Conservation (phyloP, 2,329 filamentous ascomycete genomes). For the Cladorrhinum sp. region DNA sequence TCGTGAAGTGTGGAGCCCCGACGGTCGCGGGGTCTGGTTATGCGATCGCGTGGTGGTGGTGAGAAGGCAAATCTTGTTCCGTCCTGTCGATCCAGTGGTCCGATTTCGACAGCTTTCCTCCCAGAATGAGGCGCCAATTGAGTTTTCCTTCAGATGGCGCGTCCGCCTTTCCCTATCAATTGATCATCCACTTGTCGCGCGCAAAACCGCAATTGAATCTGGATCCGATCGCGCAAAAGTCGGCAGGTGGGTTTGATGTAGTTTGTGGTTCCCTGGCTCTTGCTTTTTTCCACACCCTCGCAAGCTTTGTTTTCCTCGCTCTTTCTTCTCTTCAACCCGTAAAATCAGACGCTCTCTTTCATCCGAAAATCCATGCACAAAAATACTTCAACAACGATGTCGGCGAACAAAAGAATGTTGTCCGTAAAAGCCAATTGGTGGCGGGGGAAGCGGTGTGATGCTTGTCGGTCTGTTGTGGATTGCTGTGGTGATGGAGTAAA, state of each 20-base stretch:
- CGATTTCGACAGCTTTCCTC: conserved; percentile 1
- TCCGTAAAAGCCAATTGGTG: neutral
- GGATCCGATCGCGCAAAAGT: neutral
- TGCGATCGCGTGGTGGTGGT: conserved; percentile 16
- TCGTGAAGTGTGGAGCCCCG: conserved; percentile 33
- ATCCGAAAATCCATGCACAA: neutral
- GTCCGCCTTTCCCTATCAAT: neutral
- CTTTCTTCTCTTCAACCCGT: neutral
- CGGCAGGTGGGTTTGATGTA: neutral
- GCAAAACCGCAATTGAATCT: neutral
- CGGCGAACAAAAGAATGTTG: neutral
- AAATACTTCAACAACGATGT: neutral
- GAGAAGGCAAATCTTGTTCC: neutral
- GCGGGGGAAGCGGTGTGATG: neutral
- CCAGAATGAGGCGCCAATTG: conserved; percentile 1
- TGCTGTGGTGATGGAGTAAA: conserved; percentile 22
- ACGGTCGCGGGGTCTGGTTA: conserved; percentile 14
- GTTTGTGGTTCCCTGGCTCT: neutral
- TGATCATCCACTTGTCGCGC: neutral
- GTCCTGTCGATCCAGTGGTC: neutral
- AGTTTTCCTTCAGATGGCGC: neutral
- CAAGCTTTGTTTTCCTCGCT: neutral
- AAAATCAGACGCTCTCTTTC: neutral
- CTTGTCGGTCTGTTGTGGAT: conserved; percentile 6
- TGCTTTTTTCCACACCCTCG: neutral